Conservation (phyloP, 495 filamentous ascomycete species). For the Neurospora terricola region DNA sequence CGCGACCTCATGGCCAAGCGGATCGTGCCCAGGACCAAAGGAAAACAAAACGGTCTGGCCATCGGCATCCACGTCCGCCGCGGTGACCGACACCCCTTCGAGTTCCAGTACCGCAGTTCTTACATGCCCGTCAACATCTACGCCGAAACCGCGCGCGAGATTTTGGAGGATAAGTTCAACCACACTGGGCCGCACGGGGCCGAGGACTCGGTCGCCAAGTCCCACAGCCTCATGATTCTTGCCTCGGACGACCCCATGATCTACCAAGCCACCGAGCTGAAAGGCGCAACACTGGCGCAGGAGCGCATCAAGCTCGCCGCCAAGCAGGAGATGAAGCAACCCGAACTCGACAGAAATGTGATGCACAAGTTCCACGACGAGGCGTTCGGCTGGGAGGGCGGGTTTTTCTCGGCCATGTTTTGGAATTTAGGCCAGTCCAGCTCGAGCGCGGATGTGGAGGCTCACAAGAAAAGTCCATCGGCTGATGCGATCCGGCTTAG, state of each 20-base stretch:
- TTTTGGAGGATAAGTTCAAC: slow-evolving; percentile 30
- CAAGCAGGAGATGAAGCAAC: slow-evolving; percentile 36
- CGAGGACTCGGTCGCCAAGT: slow-evolving; percentile 22
- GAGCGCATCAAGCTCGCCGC: slow-evolving; percentile 55
- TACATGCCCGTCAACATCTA: slow-evolving; percentile 61
- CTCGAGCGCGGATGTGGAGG: slow-evolving; percentile 12
- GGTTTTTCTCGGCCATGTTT: slow-evolving; percentile 62
- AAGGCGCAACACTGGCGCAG: slow-evolving; percentile 43
- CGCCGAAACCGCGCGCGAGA: slow-evolving; percentile 32
- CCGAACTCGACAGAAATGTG: slow-evolving; percentile 21
- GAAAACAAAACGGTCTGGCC: slow-evolving; percentile 31
- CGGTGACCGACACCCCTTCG: slow-evolving; percentile 58
- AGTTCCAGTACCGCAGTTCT: slow-evolving; percentile 53
- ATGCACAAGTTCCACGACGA: slow-evolving; percentile 54
- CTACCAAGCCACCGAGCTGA: slow-evolving; percentile 47
- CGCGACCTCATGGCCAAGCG: slow-evolving; percentile 36
- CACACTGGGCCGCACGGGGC: slow-evolving; percentile 21
- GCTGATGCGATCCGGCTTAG: slow-evolving; percentile 46
- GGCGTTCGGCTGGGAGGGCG: slow-evolving; percentile 63
- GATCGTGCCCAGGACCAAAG: slow-evolving; percentile 27
- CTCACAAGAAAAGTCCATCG: slow-evolving; percentile 21
- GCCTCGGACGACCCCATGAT: slow-evolving; percentile 66
- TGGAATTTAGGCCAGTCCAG: slow-evolving; percentile 47
- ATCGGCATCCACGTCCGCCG: slow-evolving; percentile 63
- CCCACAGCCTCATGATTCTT: slow-evolving; percentile 41